These are phyloP conservation scores for Colletotrichum eleusines DNA, from an alignment of 2,329 filamentous ascomycete species.

Conservation along the genomic window DNA sequence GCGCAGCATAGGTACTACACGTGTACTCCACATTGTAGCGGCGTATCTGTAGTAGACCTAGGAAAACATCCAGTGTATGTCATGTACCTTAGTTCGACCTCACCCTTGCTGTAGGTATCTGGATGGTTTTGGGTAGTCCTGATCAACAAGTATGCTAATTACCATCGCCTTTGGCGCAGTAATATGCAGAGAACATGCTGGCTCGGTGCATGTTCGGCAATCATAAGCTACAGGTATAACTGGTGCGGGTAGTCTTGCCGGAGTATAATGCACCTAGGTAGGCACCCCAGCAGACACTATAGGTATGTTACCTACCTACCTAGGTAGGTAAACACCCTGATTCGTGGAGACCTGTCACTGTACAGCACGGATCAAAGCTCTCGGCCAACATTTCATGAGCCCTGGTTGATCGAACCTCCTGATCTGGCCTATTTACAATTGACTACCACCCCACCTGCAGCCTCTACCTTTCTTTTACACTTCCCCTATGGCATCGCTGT, in stretches of 20 bases:
- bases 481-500: slow-evolving; percentile 16
- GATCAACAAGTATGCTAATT: not conserved
- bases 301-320: no score
- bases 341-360: slow-evolving; percentile 1
- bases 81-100: no score
- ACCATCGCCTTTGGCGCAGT: not conserved
- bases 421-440: not conserved
- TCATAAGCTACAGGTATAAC: no score
- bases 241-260: not conserved
- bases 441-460: not conserved
- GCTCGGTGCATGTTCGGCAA: not conserved
- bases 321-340: not conserved
- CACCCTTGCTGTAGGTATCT: no score
- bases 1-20: not conserved
- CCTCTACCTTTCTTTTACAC: not conserved
- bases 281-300: no score
- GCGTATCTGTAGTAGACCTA: no score
- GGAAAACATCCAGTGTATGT: no score
- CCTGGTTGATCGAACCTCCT: slow-evolving; percentile 1
- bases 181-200: not conserved
- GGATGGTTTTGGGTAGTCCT: not conserved
- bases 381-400: not conserved
- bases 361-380: not conserved
- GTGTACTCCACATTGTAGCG: not conserved
- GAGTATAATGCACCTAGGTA: not conserved